Base-by-base conservation (phyloP, 2,329 filamentous ascomycete genomes). In the Monosporascus cannonballus region DNA sequence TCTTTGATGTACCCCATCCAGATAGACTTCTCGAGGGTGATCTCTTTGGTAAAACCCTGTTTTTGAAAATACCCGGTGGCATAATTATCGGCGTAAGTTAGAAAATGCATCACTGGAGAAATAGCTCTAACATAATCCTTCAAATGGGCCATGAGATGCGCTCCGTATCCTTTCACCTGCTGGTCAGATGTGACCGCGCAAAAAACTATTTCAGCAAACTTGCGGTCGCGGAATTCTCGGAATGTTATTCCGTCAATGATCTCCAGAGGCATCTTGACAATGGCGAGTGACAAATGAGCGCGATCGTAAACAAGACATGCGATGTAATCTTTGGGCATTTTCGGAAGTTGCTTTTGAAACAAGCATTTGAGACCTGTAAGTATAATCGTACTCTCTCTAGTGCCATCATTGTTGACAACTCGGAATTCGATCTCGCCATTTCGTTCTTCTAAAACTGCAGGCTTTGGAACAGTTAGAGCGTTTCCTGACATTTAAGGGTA, bases 1-100 rank as follows among this genome's bases (percentile, higher is more conserved):
- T 97, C 93, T 67, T 97, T 97, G 75, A 97, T 96, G 65, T 96
- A 97, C 4, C 93, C 93, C 92, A 96, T 96, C 93, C 93, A 97
- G 4, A 89, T 85, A 6, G 85, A 83, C 64, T 86, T 87, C 55
- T 93, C 88, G 1, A 96, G 81, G 0, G 90, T 96, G 57, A 97
- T 96, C 62, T 96, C 92, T 69, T 96, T 96, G 3, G 92, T 96
- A 67, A 97, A 97, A 0, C 93, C 93, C 69, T 97, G 93, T 69
- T 97, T 97, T 70, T 96, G 95, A 73, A 97, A 96, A 70, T 96
- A 97, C 18, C 93, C 93, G 60, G 96, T 96, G 49, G 93, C 93
- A 66, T 96, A 96, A 70, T 97, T 96, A 70, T 97, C 93, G 59
- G 93, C 93, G 65, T 96, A 97, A 2, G 93, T 96, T 4, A 97